Percentiles rank a stretch among this genome's conserved stretches.
Evolutionary conservation across 116 monocot genomes (phyloP).

Genomic region (Zostera marina): DNA sequence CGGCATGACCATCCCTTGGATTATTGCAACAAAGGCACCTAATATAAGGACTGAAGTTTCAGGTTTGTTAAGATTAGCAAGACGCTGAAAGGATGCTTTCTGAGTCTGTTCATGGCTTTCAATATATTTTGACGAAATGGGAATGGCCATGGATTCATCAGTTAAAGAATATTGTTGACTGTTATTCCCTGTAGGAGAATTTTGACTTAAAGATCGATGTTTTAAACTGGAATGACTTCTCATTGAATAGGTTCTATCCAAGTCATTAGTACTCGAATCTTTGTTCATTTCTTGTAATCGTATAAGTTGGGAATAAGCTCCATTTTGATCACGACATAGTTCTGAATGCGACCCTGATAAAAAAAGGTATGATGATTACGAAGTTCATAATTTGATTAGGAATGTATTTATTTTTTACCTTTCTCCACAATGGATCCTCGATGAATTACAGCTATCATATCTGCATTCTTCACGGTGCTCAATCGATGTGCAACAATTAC

Average conservation of each 20-base stretch:
- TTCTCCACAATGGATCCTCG: slow-evolving; percentile 45
- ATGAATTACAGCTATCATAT: slow-evolving; percentile 43
- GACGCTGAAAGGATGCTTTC: slow-evolving; percentile 11
- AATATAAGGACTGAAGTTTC: slow-evolving; percentile 34
- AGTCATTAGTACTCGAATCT: not conserved
- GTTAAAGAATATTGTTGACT: slow-evolving; percentile 19
- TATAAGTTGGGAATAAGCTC: slow-evolving; percentile 52
- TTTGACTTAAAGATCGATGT: slow-evolving; percentile 18
- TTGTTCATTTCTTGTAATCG: slow-evolving; percentile 35
- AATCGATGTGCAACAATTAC: slow-evolving; percentile 58
- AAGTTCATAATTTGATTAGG: not conserved
- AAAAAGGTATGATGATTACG: not conserved
- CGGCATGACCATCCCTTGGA: slow-evolving; percentile 37
- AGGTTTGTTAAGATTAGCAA: slow-evolving; percentile 44
- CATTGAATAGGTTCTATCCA: not conserved
- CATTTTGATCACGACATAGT: slow-evolving; percentile 31
- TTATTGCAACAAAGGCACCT: slow-evolving; percentile 29
- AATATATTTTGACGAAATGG: not conserved
- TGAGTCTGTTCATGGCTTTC: not conserved
- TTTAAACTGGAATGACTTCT: slow-evolving; percentile 3
- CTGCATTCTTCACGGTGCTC: slow-evolving; percentile 42
- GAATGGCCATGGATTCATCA: slow-evolving; percentile 10
- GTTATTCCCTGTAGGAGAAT: slow-evolving; percentile 29
- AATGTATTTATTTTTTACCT: slow-evolving; percentile 17
- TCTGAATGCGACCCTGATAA: slow-evolving; percentile 36